Conservation (phyloP, 78 protist genomes). For the slime mould (Dictyostelium discoideum) region dicty_2.7 NC_007089.4:6333501-6334000, state of each 20-base stretch:
- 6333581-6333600: slow-evolving; percentile 64
- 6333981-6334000: not conserved
- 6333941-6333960: slow-evolving; percentile 61
- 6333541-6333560: slow-evolving; percentile 56
- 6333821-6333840: slow-evolving; percentile 35
- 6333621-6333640: slow-evolving; percentile 56
- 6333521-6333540: slow-evolving; percentile 55
- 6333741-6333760: slow-evolving; percentile 57
- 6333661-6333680: slow-evolving; percentile 70
- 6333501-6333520: slow-evolving; percentile 70
- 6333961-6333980: slow-evolving; percentile 69
- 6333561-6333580: slow-evolving; percentile 50
- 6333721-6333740: slow-evolving; percentile 47
- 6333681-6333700: slow-evolving; percentile 56
- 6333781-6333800: slow-evolving; percentile 64
- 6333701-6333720: slow-evolving; percentile 74
- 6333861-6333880: slow-evolving; percentile 40
- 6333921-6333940: slow-evolving; percentile 64
- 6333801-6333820: slow-evolving; percentile 36
- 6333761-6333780: slow-evolving; percentile 64
- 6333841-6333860: slow-evolving; percentile 30
- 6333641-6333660: slow-evolving; percentile 62
- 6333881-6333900: slow-evolving; percentile 58
- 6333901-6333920: slow-evolving; percentile 80
- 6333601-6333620: slow-evolving; percentile 80